Evolutionary conservation across 805 yeast species (phyloP), one percentile per base, ranked within the genome.

Genomic region (Saccharomycopsis olivae): DNA sequence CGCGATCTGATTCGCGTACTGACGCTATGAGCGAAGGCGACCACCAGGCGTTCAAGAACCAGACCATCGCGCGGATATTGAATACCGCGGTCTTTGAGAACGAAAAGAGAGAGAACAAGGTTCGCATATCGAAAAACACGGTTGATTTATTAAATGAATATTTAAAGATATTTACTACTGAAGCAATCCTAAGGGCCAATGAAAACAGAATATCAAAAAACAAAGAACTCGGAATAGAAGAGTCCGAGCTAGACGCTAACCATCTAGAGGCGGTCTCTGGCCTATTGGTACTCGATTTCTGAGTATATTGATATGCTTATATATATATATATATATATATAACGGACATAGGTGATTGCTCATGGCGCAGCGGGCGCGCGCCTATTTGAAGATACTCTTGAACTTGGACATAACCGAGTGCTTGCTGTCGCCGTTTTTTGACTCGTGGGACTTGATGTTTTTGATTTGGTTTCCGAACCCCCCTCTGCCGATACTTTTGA

Each of bases 191-290:
- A 5, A 51, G 84, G 42, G 67, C 82, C 8, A 73, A 75, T 47
- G 77, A 73, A 43, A 73, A 67, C 35, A 51, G 76, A 44, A 38
- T 62, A 14, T 23, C 20, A n/a, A 15, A 34, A 4, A 9, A 14
- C 15, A 28, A 35, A 18, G 20, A 24, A 21, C 16, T 30, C 21
- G 28, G 46, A 46, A 11, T 41, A 4, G 5, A n/a, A n/a, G 44
- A 18, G 62, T 54, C 33, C 39, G 61, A 62, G 9, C 51, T 76
- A 36, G 80, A 75, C 50, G 62, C 74, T 3, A 62, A 72, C 31
- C 78, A 76, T 55, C 51, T 76, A 36, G 66, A 69, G 16, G 69
- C 68, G 17, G 59, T 75, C 16, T 71, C 78, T 3, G 83, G 83
- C 1, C 55, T 75, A 27, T 56, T 76, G 28, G 64, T 73, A 15